Evolutionary conservation across 345 rosid genomes (phyloP).

Genomic region (Sisymbrium altissimum): DNA sequence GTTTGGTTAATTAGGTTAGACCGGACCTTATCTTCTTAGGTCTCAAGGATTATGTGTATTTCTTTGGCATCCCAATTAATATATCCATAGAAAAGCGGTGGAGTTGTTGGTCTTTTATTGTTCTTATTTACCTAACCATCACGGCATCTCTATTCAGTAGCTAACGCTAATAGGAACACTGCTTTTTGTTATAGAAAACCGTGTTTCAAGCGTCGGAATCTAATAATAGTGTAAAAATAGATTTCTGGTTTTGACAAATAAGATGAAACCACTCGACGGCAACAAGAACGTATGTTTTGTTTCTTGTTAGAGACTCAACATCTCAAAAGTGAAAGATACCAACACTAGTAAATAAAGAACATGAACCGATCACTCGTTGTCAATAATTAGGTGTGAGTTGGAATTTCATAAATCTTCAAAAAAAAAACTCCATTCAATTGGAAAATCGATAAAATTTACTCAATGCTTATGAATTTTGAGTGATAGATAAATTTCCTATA

Average conservation of each 20-base stretch:
- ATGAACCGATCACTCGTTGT: background rate
- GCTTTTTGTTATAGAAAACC: background rate
- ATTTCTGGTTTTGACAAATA: background rate
- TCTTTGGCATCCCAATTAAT: constrained; percentile 23
- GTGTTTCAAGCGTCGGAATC: background rate
- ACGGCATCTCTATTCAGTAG: constrained; percentile 14
- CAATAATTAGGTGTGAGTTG: background rate
- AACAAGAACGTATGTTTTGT: background rate
- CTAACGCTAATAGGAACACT: background rate
- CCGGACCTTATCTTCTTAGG: background rate
- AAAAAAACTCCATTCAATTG: background rate
- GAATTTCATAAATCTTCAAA: background rate
- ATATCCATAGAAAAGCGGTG: background rate
- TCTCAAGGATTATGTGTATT: constrained; percentile 23
- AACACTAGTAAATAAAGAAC: background rate
- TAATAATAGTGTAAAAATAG: background rate
- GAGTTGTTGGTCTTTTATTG: constrained; percentile 15
- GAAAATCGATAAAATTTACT: background rate
- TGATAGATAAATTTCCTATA: background rate
- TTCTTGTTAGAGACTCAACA: background rate
- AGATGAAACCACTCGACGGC: background rate
- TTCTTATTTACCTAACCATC: constrained; percentile 24
- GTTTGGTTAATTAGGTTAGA: constrained; percentile 3
- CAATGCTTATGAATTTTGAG: background rate
- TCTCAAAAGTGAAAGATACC: background rate